Evolutionary conservation across 345 rosid species (phyloP).

Genomic region (Lumnitzera racemosa): DNA sequence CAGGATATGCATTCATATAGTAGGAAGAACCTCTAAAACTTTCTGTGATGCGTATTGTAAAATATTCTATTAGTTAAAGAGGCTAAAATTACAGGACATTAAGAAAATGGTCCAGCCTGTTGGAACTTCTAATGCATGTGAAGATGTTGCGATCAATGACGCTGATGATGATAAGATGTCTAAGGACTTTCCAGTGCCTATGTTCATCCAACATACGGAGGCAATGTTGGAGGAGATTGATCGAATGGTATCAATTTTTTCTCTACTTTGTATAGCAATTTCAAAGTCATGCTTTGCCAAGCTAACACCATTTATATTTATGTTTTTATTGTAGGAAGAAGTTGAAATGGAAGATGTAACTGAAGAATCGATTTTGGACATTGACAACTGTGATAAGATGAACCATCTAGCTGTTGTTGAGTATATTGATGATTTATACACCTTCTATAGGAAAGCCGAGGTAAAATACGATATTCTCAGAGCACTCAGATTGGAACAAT

Average conservation of each 20-base stretch:
- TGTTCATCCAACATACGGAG: slow-evolving; percentile 84
- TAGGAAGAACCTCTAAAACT: background rate
- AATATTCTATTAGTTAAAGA: background rate
- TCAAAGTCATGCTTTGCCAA: background rate
- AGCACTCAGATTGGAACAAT: too few species aligned
- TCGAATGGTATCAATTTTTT: slow-evolving; percentile 47
- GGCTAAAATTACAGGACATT: slow-evolving; percentile 25
- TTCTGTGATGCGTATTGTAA: background rate
- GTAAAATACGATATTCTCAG: slow-evolving; percentile 16
- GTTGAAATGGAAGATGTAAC: slow-evolving; percentile 77
- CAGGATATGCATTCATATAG: slow-evolving; percentile 2
- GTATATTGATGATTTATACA: slow-evolving; percentile 63
- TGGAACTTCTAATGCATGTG: slow-evolving; percentile 20
- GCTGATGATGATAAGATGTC: slow-evolving; percentile 32
- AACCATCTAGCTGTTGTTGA: slow-evolving; percentile 78
- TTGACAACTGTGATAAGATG: slow-evolving; percentile 59
- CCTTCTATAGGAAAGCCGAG: slow-evolving; percentile 72
- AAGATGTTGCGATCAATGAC: slow-evolving; percentile 40
- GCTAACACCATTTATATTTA: background rate
- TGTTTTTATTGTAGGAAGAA: slow-evolving; percentile 45
- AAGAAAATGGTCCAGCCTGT: slow-evolving; percentile 27
- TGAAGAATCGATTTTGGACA: slow-evolving; percentile 51
- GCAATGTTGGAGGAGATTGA: slow-evolving; percentile 88
- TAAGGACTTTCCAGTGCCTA: slow-evolving; percentile 55
- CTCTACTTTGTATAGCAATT: too few species aligned